A percentile compares a stretch with the other conserved stretches of the same genome.
Conservation (phyloP, 2,329 filamentous ascomycete species). For the Trichoderma citrinoviride region DNA sequence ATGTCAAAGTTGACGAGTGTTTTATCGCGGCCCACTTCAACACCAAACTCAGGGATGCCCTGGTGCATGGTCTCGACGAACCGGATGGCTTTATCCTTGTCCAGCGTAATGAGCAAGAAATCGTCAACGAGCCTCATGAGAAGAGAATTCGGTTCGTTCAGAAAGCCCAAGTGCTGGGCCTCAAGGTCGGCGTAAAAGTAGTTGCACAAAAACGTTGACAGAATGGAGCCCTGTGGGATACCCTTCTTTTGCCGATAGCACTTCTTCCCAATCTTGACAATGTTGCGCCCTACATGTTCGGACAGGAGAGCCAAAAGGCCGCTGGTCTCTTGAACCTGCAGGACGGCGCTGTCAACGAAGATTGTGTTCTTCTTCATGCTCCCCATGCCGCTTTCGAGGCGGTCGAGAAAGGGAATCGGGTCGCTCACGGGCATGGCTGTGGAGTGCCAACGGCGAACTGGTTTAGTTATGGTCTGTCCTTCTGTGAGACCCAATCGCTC, state of each 20-base stretch:
- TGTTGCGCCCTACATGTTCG: constrained; percentile 79
- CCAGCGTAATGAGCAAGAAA: constrained; percentile 81
- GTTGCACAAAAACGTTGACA: constrained; percentile 86
- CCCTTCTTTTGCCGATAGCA: constrained; percentile 84
- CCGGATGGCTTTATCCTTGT: constrained; percentile 60
- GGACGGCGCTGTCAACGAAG: constrained; percentile 68
- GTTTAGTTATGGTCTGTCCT: constrained; percentile 34
- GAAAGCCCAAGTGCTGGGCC: constrained; percentile 63
- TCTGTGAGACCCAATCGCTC: constrained; percentile 30
- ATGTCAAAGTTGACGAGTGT: constrained; percentile 81
- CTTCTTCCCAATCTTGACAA: constrained; percentile 84
- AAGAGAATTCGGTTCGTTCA: constrained; percentile 56
- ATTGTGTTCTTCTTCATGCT: constrained; percentile 62
- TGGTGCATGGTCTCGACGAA: constrained; percentile 80
- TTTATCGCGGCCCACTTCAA: constrained; percentile 73
- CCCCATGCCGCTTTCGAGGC: constrained; percentile 42
- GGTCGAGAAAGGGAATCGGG: constrained; percentile 43
- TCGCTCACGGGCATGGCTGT: constrained; percentile 47
- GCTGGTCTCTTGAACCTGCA: constrained; percentile 54
- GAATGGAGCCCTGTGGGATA: constrained; percentile 88
- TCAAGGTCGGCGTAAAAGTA: constrained; percentile 95
- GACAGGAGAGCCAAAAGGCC: constrained; percentile 67
- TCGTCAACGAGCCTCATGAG: constrained; percentile 87
- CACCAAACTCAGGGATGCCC: constrained; percentile 76
- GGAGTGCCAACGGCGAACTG: constrained; percentile 51